Evolutionary conservation across 2,329 filamentous ascomycete species (phyloP).

Genomic region (Sarocladium oryzae): DNA sequence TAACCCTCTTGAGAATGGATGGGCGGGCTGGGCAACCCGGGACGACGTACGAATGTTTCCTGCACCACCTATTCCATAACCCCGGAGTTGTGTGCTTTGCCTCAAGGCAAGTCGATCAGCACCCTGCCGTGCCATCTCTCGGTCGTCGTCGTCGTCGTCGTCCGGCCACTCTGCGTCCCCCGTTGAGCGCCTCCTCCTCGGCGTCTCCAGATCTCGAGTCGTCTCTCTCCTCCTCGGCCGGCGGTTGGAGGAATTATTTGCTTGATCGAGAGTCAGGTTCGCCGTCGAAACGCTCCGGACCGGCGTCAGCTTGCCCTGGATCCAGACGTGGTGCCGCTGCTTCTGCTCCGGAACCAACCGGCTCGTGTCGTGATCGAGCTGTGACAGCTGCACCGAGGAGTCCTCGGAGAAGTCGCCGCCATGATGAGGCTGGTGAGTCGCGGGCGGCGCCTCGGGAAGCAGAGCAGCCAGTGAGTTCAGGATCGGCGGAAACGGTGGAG

Average conservation of each 20-base stretch:
- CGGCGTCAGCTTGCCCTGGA: slow-evolving; percentile 29
- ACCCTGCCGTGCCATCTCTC: slow-evolving; percentile 14
- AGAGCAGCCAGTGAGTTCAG: slow-evolving; percentile 13
- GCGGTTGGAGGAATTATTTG: not conserved
- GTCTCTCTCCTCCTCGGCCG: slow-evolving; percentile 1
- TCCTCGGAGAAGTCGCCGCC: slow-evolving; percentile 10
- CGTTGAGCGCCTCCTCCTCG: slow-evolving; percentile 6
- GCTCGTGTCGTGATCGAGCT: slow-evolving; percentile 25
- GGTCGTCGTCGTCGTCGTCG: slow-evolving; percentile 21
- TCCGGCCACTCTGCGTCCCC: slow-evolving; percentile 15
- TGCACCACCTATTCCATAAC: slow-evolving; percentile 33
- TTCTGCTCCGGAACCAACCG: slow-evolving; percentile 23
- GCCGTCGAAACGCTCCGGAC: slow-evolving; percentile 29
- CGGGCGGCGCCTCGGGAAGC: slow-evolving; percentile 6
- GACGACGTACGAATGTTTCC: slow-evolving; percentile 31
- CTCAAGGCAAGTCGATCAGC: not conserved
- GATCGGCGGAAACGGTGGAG: slow-evolving; percentile 21
- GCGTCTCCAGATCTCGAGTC: slow-evolving; percentile 4
- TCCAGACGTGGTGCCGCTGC: slow-evolving; percentile 25
- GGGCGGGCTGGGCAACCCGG: too few species aligned
- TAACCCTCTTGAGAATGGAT: too few species aligned
- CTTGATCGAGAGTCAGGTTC: slow-evolving; percentile 14
- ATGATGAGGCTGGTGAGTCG: slow-evolving; percentile 5
- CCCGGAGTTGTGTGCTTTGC: slow-evolving; percentile 22
- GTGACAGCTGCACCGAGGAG: slow-evolving; percentile 15